These are phyloP conservation scores for Cryptococcus deneoformans DNA, from an alignment of 1,284 basidiomycete genomes.

Conservation along the genomic window DNA sequence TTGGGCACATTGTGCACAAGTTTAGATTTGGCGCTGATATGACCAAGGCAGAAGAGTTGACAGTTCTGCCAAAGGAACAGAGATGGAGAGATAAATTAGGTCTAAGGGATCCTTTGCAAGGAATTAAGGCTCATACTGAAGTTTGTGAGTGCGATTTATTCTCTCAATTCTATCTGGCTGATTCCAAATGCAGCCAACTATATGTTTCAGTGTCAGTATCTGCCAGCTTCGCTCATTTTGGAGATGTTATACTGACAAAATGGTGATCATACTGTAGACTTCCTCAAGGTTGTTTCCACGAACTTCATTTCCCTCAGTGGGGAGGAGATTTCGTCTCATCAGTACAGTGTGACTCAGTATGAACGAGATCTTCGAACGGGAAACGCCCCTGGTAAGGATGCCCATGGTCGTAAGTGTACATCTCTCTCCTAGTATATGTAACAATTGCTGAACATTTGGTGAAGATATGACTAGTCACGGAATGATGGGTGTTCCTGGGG, in stretches of 20 bases:
- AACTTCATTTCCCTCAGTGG: conserved; percentile 80
- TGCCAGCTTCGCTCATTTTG: conserved; percentile 1
- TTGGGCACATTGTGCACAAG: conserved; percentile 83
- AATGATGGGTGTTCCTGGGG: conserved; percentile 72
- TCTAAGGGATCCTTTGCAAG: conserved; percentile 79
- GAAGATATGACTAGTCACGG: conserved; percentile 68
- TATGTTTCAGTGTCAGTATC: conserved; percentile 68
- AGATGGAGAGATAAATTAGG: conserved; percentile 64
- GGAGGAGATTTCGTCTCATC: conserved; percentile 56
- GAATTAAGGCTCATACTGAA: conserved; percentile 59
- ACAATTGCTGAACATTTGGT: neutral
- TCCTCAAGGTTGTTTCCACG: conserved; percentile 95
- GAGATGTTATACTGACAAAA: neutral
- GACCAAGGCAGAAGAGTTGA: conserved; percentile 57
- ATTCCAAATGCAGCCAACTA: conserved; percentile 59
- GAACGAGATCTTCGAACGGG: conserved; percentile 78
- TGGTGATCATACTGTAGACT: conserved; percentile 54
- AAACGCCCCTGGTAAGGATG: conserved; percentile 54
- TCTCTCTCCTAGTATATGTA: neutral
- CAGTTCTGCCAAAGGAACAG: conserved; percentile 61
- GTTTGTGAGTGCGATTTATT: conserved; percentile 52
- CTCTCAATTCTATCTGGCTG: neutral
- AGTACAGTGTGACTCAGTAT: conserved; percentile 94
- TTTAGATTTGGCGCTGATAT: conserved; percentile 76
- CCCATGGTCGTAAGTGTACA: conserved; percentile 56